A percentile compares a stretch with the other conserved stretches of the same genome.
phyloP scores from a whole-genome alignment of 2,329 filamentous ascomycete genomes.

The Atkinsonella texensis region DNA sequence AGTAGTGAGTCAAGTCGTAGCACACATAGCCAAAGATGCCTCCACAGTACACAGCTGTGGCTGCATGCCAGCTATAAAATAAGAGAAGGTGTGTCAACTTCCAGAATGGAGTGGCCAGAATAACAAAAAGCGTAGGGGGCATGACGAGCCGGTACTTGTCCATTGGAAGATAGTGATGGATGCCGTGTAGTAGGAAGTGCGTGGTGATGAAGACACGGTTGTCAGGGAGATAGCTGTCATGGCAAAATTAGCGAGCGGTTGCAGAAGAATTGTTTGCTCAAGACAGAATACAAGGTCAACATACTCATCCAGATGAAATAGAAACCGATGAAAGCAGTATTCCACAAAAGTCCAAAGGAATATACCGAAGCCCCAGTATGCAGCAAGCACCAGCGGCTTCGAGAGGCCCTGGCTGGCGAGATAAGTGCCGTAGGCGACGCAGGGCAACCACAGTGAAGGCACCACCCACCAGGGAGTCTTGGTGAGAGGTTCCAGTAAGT shows the following conservation, averaged over 20 bases:
- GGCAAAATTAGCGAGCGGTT: neutral
- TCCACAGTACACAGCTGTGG: constrained; percentile 68
- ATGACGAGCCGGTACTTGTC: constrained; percentile 94
- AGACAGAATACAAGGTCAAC: neutral
- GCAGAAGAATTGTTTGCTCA: no score
- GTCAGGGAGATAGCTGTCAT: constrained; percentile 67
- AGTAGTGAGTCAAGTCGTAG: constrained; percentile 98
- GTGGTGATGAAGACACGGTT: constrained; percentile 75
- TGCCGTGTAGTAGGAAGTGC: constrained; percentile 91
- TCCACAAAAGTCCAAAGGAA: constrained; percentile 82
- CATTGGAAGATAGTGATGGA: constrained; percentile 99
- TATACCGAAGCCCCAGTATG: constrained; percentile 60
- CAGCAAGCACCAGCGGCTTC: constrained; percentile 32
- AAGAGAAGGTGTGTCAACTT: constrained; percentile 76
- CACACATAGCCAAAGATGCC: constrained; percentile 92
- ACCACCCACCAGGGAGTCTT: constrained; percentile 93
- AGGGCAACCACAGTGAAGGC: constrained; percentile 75
- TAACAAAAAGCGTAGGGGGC: constrained; percentile 80
- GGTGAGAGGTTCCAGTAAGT: constrained; percentile 94
- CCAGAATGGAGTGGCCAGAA: constrained; percentile 83
- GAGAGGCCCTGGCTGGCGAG: constrained; percentile 51
- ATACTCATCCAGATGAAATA: constrained; percentile 90
- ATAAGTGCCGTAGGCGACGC: constrained; percentile 58
- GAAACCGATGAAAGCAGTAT: constrained; percentile 75
- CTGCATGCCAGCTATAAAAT: constrained; percentile 74